phyloP scores from a whole-genome alignment of 2,329 filamentous ascomycete species.

The Calonectria multiphialidica region DNA sequence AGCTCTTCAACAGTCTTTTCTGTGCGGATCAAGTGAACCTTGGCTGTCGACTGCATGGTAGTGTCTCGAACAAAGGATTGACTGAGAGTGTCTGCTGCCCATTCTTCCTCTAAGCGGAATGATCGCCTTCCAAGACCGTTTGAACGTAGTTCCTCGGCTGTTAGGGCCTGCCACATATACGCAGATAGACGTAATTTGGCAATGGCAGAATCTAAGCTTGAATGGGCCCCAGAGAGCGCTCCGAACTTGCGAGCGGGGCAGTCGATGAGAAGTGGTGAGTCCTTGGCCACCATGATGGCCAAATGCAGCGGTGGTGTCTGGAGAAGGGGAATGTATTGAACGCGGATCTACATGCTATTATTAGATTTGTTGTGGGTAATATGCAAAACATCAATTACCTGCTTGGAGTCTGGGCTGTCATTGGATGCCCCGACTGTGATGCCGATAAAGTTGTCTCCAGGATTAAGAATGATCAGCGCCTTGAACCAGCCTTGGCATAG shows the following conservation, averaged over 20 bases:
- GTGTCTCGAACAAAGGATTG: neutral
- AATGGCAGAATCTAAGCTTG: constrained; percentile 71
- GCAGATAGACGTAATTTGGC: constrained; percentile 80
- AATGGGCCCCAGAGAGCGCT: constrained; percentile 62
- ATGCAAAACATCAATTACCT: neutral
- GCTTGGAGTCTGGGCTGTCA: neutral
- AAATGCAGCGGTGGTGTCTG: constrained; percentile 76
- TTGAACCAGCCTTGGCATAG: constrained; percentile 33
- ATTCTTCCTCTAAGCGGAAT: constrained; percentile 81
- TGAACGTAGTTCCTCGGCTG: constrained; percentile 79
- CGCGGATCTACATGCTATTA: neutral
- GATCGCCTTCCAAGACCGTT: constrained; percentile 77
- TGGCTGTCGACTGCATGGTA: constrained; percentile 46
- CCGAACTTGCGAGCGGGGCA: constrained; percentile 71
- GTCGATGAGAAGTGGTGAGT: constrained; percentile 77
- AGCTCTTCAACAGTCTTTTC: constrained; percentile 77
- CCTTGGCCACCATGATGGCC: constrained; percentile 76
- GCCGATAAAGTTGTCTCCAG: constrained; percentile 24
- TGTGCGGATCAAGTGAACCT: constrained; percentile 75
- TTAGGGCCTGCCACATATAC: constrained; percentile 83
- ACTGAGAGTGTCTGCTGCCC: constrained; percentile 75
- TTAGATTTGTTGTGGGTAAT: neutral
- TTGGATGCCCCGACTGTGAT: neutral
- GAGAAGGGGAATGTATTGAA: constrained; percentile 65
- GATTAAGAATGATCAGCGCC: constrained; percentile 24